Evolutionary conservation across 2,329 filamentous ascomycete genomes (phyloP), one percentile per base, ranked within the genome.

Genomic region (Cladosporium sp.): DNA sequence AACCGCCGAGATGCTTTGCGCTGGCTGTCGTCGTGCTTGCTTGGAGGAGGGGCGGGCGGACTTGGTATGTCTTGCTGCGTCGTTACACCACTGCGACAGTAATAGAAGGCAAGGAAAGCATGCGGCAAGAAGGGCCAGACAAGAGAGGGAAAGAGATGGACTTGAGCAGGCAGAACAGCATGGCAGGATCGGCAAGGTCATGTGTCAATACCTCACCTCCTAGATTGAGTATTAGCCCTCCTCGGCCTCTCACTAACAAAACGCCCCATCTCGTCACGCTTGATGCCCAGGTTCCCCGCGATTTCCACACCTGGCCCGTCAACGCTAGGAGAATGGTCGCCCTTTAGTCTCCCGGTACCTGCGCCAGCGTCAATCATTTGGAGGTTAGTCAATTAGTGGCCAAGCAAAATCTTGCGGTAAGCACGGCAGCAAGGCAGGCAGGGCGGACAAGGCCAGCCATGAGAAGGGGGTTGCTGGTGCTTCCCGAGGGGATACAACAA

Each of bases 111-210:
- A 24, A 19, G 30, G 12, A 15, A 7, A 15, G 5, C 4, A 7
- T 34, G 12, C 6, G 43, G 9, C 12, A 30, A n/a, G 27, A 19
- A 15, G 36, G 18, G 18, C 43, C 18, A 45, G 20, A 17, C 5
- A 19, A 36, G 19, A 19, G 30, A 29, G n/a, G 27, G 20, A 24
- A 38, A 19, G 7, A 38, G 7, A 34, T 13, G 12, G n/a, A 34
- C 6, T 13, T 4, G n/a, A 34, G 13, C 32, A 4, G n/a, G 13
- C 11, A 5, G 32, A 30, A 34, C 32, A 34, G 32, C 32, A n/a
- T n/a, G n/a, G 8, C 13, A 38, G 34, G 43, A 47, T 47, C 43
- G 43, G 43, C 43, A n/a, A 3, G 43, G 43, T 47, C 43, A 47
- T 47, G 43, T 47, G 43, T 32, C 27, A 12, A 7, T 30, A n/a